Conservation (phyloP, 805 yeast genomes). For the Candida ortonii region DNA sequence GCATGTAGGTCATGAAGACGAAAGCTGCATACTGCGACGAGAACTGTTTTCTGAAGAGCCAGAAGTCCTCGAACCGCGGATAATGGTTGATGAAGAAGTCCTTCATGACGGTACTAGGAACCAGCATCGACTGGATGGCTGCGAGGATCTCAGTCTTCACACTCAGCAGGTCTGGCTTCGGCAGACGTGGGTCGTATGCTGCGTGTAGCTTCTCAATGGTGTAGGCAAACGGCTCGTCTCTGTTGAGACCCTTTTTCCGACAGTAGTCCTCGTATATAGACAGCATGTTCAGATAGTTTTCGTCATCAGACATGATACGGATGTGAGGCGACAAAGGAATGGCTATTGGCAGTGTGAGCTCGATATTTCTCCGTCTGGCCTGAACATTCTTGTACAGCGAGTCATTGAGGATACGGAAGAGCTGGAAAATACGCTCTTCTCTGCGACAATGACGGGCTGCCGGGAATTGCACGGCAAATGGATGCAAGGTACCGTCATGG, state of each 20-base stretch:
- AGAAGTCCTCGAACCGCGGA: slow-evolving; percentile 85
- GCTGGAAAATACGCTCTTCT: slow-evolving; percentile 90
- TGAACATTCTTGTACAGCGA: slow-evolving; percentile 79
- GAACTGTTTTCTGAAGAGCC: slow-evolving; percentile 95
- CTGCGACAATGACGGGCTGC: slow-evolving; percentile 97
- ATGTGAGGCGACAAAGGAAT: slow-evolving; percentile 94
- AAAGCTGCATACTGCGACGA: slow-evolving; percentile 93
- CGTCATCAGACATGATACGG: slow-evolving; percentile 82
- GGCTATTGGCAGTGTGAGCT: slow-evolving; percentile 84
- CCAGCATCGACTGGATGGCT: slow-evolving; percentile 82
- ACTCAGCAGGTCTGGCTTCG: slow-evolving; percentile 87
- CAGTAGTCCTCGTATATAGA: slow-evolving; percentile 90
- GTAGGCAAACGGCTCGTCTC: slow-evolving; percentile 89
- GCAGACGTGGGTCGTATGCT: slow-evolving; percentile 89
- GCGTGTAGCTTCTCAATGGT: slow-evolving; percentile 83
- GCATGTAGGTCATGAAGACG: slow-evolving; percentile 87
- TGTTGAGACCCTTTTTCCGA: slow-evolving; percentile 61
- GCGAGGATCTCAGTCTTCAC: slow-evolving; percentile 88
- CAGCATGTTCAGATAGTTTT: slow-evolving; percentile 66
- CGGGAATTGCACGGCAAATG: slow-evolving; percentile 96
- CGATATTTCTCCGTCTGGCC: slow-evolving; percentile 79
- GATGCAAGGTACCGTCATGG: slow-evolving; percentile 86
- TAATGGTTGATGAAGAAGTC: slow-evolving; percentile 71
- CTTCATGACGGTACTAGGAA: slow-evolving; percentile 79
- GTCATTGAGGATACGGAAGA: slow-evolving; percentile 85